Evolutionary conservation across 257 asterid species (phyloP).

Genomic region (Coffea eugenioides): DNA sequence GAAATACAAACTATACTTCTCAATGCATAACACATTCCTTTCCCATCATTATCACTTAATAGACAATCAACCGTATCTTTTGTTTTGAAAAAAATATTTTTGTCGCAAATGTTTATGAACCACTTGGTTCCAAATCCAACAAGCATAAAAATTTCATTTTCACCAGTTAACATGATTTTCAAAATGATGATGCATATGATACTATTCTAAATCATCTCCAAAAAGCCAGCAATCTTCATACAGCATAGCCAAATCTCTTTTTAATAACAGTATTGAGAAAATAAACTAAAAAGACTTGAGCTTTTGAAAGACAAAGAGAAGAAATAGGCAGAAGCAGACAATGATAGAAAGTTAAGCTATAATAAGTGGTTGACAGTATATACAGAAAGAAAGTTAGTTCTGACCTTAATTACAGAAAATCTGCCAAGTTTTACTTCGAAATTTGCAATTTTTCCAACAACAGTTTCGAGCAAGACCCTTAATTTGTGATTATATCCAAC

Average conservation of each 20-base stretch:
- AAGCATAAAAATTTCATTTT: background rate
- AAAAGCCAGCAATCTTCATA: background rate
- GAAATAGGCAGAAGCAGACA: background rate
- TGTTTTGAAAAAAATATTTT: background rate
- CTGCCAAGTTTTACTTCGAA: conserved; percentile 95
- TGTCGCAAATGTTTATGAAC: too few relatives aligned
- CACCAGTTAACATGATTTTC: too few relatives aligned
- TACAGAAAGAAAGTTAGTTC: conserved; percentile 16
- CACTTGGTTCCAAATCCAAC: background rate
- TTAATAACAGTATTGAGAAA: background rate
- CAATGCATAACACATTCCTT: background rate
- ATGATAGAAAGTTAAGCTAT: background rate
- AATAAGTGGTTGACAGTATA: conserved; percentile 4
- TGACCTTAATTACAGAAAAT: conserved; percentile 89
- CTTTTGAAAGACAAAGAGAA: background rate
- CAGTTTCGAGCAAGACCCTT: conserved; percentile 74
- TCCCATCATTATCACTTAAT: background rate
- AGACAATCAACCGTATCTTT: background rate
- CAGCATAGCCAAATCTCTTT: background rate
- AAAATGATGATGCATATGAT: too few relatives aligned
- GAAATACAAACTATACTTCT: background rate
- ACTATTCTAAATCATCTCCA: background rate
- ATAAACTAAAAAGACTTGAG: conserved; percentile 14
- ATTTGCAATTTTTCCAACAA: conserved; percentile 57
- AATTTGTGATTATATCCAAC: conserved; percentile 90